Percentiles rank a stretch among this genome's conserved stretches.
Conservation (phyloP, 768 basidiomycete species). For the Leucosporidium scottii region DNA sequence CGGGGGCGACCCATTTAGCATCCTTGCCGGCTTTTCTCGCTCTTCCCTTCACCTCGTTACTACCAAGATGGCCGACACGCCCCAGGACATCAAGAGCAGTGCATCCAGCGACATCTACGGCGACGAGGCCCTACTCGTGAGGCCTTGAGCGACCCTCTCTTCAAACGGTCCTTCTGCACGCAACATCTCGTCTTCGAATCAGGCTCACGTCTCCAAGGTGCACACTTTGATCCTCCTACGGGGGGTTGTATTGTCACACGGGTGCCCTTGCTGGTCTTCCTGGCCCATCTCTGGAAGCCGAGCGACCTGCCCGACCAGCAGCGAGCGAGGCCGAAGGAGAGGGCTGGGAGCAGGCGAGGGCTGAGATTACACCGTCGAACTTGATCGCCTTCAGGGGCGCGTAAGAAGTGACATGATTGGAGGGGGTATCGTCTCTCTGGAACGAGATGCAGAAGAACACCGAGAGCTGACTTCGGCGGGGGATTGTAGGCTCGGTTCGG, state of each 20-base stretch:
- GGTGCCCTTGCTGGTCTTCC: constrained; percentile 15
- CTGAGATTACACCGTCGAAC: constrained; percentile 98
- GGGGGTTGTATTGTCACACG: constrained; percentile 3
- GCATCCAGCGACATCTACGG: constrained; percentile 17
- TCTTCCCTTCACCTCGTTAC: background rate
- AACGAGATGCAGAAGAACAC: background rate
- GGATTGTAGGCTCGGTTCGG: constrained; percentile 32
- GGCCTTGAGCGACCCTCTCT: background rate
- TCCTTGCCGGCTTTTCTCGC: background rate
- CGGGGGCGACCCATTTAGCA: background rate
- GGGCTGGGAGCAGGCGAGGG: constrained; percentile 9
- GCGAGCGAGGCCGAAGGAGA: background rate
- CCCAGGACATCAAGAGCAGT: constrained; percentile 7
- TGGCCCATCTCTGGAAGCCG: constrained; percentile 2
- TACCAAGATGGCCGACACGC: constrained; percentile 10
- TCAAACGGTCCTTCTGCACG: background rate
- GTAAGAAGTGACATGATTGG: constrained; percentile 50
- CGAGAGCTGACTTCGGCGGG: background rate
- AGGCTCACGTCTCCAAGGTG: background rate
- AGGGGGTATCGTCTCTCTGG: constrained; percentile 42
- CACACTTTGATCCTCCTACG: background rate
- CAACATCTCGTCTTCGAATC: background rate
- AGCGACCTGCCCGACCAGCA: no score
- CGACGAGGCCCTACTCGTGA: constrained; percentile 31
- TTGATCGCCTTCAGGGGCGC: constrained; percentile 96